phyloP scores from a whole-genome alignment of 2,329 filamentous ascomycete genomes.

The Colletotrichum salicis region DNA sequence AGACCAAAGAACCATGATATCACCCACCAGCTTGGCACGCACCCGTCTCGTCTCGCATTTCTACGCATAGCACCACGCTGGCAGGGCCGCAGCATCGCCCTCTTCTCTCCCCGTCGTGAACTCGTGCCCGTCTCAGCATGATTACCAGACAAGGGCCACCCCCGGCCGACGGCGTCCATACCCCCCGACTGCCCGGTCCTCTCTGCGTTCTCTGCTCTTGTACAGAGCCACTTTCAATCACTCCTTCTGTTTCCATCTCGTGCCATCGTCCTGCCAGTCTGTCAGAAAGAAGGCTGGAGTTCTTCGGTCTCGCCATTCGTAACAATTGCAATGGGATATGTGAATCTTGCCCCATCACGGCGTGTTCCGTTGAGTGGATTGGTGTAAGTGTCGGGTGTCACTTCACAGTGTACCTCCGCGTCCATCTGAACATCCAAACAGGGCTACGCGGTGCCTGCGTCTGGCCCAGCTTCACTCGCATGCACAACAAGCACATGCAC shows the following conservation, averaged over 20 bases:
- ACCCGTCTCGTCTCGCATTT: slow-evolving; percentile 6
- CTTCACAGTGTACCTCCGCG: not conserved
- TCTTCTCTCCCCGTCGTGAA: not conserved
- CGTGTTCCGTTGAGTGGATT: not conserved
- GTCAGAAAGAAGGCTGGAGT: not conserved
- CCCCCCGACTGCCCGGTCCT: not conserved
- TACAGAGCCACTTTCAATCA: not conserved
- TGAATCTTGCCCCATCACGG: too few relatives aligned
- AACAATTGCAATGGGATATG: not conserved
- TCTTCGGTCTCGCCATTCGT: not conserved
- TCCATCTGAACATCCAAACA: not conserved
- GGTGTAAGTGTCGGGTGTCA: not conserved
- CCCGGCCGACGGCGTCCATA: not conserved
- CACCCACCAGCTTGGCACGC: not conserved
- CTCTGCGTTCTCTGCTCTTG: not conserved
- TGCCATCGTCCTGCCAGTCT: not conserved
- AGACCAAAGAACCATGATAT: not conserved
- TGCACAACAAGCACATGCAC: not conserved
- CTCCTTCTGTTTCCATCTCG: not conserved
- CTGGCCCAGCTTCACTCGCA: not conserved
- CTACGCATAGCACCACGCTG: not conserved
- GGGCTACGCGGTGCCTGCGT: not conserved
- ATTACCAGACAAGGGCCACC: not conserved
- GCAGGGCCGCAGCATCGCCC: not conserved
- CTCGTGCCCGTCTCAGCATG: slow-evolving; percentile 11